phyloP scores from a whole-genome alignment of 768 basidiomycete genomes.

The Suillus clintonianus region DNA sequence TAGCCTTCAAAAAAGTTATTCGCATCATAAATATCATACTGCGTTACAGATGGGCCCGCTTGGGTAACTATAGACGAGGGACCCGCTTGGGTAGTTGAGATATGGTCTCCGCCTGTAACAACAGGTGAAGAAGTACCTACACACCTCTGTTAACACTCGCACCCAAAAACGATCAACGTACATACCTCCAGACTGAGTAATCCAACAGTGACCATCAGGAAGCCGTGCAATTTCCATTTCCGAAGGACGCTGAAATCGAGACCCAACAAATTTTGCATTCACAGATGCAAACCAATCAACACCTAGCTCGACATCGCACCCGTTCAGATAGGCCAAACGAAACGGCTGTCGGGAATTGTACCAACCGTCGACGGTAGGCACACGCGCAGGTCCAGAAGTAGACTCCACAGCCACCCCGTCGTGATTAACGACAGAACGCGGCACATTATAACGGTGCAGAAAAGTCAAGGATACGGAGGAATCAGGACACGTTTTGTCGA shows the following conservation, averaged over 20 bases:
- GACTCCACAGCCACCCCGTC: neutral
- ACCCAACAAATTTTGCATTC: too few relatives aligned
- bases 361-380: neutral
- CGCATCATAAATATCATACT: too few relatives aligned
- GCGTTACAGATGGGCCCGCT: too few relatives aligned
- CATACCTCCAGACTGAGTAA: too few relatives aligned
- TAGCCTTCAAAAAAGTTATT: too few relatives aligned
- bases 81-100: neutral
- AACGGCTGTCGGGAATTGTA: neutral
- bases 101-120: neutral
- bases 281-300: neutral
- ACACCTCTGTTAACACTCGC: neutral
- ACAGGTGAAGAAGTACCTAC: neutral
- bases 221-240: neutral
- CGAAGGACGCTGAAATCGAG: neutral
- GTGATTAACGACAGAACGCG: neutral
- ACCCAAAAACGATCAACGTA: neutral
- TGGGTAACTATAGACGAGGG: too few relatives aligned
- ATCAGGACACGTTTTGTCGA: too few relatives aligned
- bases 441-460: neutral
- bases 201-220: neutral
- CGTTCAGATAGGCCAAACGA: neutral
- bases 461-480: neutral
- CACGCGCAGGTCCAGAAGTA: neutral
- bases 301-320: neutral